Conservation (phyloP, 1,284 basidiomycete species). For the Trametes sp. region DNA sequence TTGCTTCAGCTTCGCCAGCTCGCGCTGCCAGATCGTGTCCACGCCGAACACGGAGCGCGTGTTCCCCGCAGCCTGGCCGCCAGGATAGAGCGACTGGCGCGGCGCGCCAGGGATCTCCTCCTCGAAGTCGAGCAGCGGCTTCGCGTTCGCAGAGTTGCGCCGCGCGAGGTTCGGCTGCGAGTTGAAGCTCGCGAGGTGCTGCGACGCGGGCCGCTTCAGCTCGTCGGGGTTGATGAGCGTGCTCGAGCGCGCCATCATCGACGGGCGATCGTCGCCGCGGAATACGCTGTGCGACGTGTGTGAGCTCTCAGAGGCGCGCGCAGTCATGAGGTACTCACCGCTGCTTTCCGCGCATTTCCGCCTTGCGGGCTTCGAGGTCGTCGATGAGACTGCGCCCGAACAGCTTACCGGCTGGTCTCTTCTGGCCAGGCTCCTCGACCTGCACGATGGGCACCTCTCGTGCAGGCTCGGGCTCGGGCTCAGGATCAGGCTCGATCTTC, state of each 20-base stretch:
- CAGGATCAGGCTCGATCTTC: constrained; percentile 61
- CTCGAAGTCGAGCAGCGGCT: constrained; percentile 69
- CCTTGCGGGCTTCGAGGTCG: constrained; percentile 77
- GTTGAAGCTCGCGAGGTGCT: constrained; percentile 52
- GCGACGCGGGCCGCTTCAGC: constrained; percentile 57
- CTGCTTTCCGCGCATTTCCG: constrained; percentile 76
- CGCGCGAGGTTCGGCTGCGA: constrained; percentile 50
- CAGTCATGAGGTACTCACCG: constrained; percentile 53
- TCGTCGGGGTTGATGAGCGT: constrained; percentile 78
- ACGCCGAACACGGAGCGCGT: constrained; percentile 83
- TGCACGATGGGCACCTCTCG: constrained; percentile 46
- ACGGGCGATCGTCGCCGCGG: constrained; percentile 78
- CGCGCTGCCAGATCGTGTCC: constrained; percentile 82
- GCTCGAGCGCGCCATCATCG: constrained; percentile 82
- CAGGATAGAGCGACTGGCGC: constrained; percentile 26
- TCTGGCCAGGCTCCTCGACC: constrained; percentile 48
- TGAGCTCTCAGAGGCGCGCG: constrained; percentile 4
- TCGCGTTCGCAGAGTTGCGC: constrained; percentile 56
- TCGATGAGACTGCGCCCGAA: constrained; percentile 85
- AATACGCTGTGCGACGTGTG: constrained; percentile 58
- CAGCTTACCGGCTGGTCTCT: constrained; percentile 75
- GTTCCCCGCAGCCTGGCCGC: constrained; percentile 40
- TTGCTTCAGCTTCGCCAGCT: constrained; percentile 74
- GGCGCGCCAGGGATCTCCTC: constrained; percentile 49
- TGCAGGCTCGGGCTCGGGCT: constrained; percentile 46